Evolutionary conservation across 768 basidiomycete genomes (phyloP), one percentile per base, ranked within the genome.

Genomic region (Candolleomyces aberdarensis): DNA sequence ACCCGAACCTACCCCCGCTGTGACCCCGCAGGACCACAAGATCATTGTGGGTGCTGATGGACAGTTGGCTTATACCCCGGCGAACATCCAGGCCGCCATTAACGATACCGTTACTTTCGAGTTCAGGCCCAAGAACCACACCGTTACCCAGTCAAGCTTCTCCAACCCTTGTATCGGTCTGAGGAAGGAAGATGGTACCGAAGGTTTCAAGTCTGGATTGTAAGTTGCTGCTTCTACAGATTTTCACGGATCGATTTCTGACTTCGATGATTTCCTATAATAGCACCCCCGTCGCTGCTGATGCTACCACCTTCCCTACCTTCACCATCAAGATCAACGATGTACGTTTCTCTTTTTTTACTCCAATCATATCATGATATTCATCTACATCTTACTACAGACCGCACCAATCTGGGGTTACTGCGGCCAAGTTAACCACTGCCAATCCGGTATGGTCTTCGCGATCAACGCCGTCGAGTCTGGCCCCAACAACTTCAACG

Each of bases 381-480:
- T 44, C 26, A 17, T 20, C n/a, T 13, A 39, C 17, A 31, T 19
- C 43, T 15, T 19, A 31, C n/a, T 48, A 48, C n/a, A 60, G 59
- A 81, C 79, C 31, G 67, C 74, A 7, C 84, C 84, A 3, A 79
- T 85, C 67, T 87, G 83, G 85, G 81, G 77, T 2, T 86, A 80
- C 74, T 87, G 86, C 67, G 74, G 74, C 0, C 85, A 86, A 65
- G 63, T 67, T 1, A 70, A 67, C 55, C 86, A 87, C 70, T 86
- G 86, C 66, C 75, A 70, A 0, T 59, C 73, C 20, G 86, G 86
- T 55, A 88, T 88, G 87, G 86, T 88, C 54, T 86, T 86, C 65
- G 67, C 83, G 19, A 79, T 80, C 64, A 88, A 85, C 72, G 79
- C 84, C 1, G 74, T 76, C 19, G 80, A 80, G 69, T 70, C 74